Evolutionary conservation across 257 asterid species (phyloP), one percentile per base, ranked within the genome.

Genomic region (Nicotiana otophora): DNA sequence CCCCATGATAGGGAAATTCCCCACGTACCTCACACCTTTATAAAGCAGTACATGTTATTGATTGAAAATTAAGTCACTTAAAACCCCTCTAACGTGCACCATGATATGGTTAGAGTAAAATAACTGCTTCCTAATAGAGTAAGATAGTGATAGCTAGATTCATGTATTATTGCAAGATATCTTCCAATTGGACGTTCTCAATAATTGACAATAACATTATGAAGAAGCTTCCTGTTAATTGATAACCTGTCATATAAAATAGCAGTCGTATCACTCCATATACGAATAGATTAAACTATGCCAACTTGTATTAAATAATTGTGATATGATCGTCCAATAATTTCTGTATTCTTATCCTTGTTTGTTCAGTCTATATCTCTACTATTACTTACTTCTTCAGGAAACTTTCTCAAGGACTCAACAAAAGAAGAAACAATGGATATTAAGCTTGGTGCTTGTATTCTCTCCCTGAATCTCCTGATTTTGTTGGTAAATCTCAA

Each of bases 401-500:
- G 53, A 65, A 70, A 4, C 8, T 62, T 72, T 20, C 4, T 28
- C 4, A 55, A n/a, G 68, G 46, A 12, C 19, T 39, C 20, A 34
- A 5, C 60, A 54, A 42, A 42, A 42, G 61, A 15, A 69, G 34
- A 46, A 61, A 36, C 74, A 70, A 89, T 89, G 91, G 90, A 75
- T 60, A 65, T 63, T 42, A 89, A 78, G 84, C 88, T 91, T 33
- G 83, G 81, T 54, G 82, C 39, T 69, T 70, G 78, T 15, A 17
- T 75, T 70, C 67, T 86, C 84, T 79, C 86, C 68, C 84, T 88
- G 4, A 86, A 78, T 81, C 88, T 86, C 26, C 88, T 92, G 66
- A 74, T 87, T 84, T 79, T 87, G 58, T 89, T 83, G 89, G 92
- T 90, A 89, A 86, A 12, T 19, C 63, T 74, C 26, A 34, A 57